phyloP scores from a whole-genome alignment of 2,329 filamentous ascomycete species.

The Phialophora macrospora region DNA sequence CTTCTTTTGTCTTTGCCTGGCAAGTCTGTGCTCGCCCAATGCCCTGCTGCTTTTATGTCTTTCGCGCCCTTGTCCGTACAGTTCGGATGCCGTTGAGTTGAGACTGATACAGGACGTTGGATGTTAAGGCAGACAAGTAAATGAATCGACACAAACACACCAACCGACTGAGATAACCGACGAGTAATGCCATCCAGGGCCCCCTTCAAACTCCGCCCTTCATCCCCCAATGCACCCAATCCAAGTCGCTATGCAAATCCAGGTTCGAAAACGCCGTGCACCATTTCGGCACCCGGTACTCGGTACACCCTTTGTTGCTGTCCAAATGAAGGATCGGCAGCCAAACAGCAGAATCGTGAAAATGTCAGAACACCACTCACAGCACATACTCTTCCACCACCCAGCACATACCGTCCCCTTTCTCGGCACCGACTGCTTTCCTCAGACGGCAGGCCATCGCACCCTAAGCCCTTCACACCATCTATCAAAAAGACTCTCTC shows the following conservation, averaged over 20 bases:
- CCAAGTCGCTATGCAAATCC: background rate
- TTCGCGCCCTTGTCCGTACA: background rate
- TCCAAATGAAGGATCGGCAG: too few species aligned
- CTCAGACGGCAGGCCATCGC: constrained; percentile 59
- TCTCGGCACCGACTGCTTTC: background rate
- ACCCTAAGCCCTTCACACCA: constrained; percentile 84
- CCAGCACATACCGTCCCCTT: background rate
- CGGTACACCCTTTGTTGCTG: background rate
- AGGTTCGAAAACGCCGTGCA: background rate
- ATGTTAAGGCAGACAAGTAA: background rate
- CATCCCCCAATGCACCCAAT: background rate
- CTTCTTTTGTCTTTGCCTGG: background rate
- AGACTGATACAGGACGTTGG: background rate
- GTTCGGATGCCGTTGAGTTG: background rate
- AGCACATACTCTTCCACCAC: background rate
- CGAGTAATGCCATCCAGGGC: background rate
- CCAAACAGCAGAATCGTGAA: background rate
- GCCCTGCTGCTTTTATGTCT: background rate
- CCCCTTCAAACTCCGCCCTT: background rate
- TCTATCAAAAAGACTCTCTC: constrained; percentile 85
- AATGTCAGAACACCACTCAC: background rate
- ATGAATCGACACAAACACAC: too few species aligned
- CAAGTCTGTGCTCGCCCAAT: too few species aligned
- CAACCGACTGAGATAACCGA: too few species aligned
- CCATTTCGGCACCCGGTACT: background rate